phyloP scores from a whole-genome alignment of 306 rosid genomes.

The Styphnolobium japonicum region DNA sequence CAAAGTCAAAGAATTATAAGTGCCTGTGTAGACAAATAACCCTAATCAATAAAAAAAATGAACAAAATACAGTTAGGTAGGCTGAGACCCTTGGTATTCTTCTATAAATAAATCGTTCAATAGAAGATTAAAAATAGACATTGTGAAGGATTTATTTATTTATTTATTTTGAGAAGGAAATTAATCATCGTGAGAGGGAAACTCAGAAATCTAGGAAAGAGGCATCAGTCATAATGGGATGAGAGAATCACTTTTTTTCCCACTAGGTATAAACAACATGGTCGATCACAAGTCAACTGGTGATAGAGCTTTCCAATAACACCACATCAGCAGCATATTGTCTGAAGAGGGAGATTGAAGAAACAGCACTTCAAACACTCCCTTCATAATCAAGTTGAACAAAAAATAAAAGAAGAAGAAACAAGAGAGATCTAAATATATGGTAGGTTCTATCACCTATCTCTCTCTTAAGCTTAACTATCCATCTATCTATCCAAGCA shows the following conservation, averaged over 20 bases:
- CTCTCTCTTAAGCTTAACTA: not conserved
- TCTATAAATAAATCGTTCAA: not conserved
- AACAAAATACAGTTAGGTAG: not conserved
- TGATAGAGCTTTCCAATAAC: not conserved
- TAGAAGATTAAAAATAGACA: not conserved
- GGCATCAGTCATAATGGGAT: not conserved
- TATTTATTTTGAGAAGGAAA: not conserved
- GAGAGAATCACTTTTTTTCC: not conserved
- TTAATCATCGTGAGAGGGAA: constrained; percentile 13
- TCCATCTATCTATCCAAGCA: not conserved
- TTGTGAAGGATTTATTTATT: not conserved
- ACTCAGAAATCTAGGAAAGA: constrained; percentile 6
- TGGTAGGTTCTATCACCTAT: not conserved
- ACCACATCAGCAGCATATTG: not conserved
- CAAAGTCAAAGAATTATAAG: constrained; percentile 32
- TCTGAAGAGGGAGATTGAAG: not conserved
- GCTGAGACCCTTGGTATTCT: not conserved
- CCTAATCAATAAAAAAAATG: constrained; percentile 4
- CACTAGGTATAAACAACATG: not conserved
- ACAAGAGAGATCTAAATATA: not conserved
- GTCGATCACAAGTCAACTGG: not conserved
- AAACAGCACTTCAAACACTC: not conserved
- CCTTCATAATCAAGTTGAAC: constrained; percentile 2
- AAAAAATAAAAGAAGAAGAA: not conserved
- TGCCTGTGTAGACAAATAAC: not conserved